These are phyloP conservation scores for Ophiostoma triangulosporum DNA, from an alignment of 2,329 filamentous ascomycete genomes.

Conservation along the genomic window DNA sequence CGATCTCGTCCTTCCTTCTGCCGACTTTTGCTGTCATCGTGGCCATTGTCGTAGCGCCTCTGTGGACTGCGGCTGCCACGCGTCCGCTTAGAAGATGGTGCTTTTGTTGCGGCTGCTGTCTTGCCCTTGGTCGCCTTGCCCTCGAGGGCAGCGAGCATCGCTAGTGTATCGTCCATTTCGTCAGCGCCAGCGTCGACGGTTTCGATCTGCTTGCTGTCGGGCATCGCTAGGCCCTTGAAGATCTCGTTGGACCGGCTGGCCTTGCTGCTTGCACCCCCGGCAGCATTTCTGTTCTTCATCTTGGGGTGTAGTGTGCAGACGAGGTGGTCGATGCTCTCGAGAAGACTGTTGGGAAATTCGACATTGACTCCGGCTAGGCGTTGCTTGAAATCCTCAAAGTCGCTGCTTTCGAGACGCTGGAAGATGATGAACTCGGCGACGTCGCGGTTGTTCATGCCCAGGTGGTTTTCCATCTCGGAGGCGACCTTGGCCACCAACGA, in stretches of 20 bases:
- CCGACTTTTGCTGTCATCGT: constrained; percentile 13
- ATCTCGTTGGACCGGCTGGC: constrained; percentile 41
- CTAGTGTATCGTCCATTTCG: constrained; percentile 84
- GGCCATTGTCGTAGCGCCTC: constrained; percentile 10
- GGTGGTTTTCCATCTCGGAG: constrained; percentile 85
- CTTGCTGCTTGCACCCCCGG: constrained; percentile 20
- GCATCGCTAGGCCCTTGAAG: constrained; percentile 82
- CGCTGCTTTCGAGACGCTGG: constrained; percentile 64
- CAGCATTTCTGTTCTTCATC: constrained; percentile 45
- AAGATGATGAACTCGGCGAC: constrained; percentile 94
- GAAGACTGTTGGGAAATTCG: constrained; percentile 72
- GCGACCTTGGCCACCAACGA: constrained; percentile 92
- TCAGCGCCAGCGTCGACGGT: constrained; percentile 30
- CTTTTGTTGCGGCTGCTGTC: background rate
- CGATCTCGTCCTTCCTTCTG: constrained; percentile 5
- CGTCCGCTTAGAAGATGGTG: background rate
- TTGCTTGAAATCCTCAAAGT: constrained; percentile 58
- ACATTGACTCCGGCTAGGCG: constrained; percentile 64
- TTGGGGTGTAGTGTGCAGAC: constrained; percentile 84
- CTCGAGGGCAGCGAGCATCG: constrained; percentile 75
- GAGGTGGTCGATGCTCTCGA: constrained; percentile 83
- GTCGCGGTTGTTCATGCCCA: constrained; percentile 85
- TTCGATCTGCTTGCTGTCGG: constrained; percentile 47
- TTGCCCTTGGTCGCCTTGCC: constrained; percentile 32
- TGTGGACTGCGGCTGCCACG: constrained; percentile 3